Percentiles rank a stretch among this genome's conserved stretches.
phyloP scores from a whole-genome alignment of 2,329 filamentous ascomycete genomes.

The Penicillium sp. region DNA sequence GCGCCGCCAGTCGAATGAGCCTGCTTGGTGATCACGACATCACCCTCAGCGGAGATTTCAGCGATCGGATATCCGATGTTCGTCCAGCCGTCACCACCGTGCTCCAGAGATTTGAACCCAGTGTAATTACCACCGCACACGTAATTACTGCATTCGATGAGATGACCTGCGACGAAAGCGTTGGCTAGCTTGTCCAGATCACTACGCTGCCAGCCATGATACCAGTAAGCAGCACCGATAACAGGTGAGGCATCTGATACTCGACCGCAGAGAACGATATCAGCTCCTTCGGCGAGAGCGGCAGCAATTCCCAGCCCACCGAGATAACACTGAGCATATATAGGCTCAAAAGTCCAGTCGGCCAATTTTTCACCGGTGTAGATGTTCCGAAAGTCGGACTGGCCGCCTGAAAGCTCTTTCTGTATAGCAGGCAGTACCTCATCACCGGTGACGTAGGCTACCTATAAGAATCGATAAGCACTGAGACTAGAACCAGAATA shows the following conservation, averaged over 20 bases:
- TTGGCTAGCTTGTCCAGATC: constrained; percentile 42
- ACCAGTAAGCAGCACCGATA: constrained; percentile 47
- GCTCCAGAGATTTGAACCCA: constrained; percentile 41
- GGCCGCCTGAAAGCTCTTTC: constrained; percentile 29
- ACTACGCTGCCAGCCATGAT: constrained; percentile 43
- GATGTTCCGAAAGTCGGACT: constrained; percentile 40
- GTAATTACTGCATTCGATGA: constrained; percentile 45
- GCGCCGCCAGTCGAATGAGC: constrained; percentile 38
- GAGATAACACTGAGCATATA: constrained; percentile 36
- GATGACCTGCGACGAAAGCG: constrained; percentile 41
- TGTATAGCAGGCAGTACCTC: constrained; percentile 41
- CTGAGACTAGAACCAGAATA: not conserved
- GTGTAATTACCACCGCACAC: constrained; percentile 48
- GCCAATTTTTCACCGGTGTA: constrained; percentile 36
- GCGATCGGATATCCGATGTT: constrained; percentile 51
- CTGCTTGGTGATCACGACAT: constrained; percentile 48
- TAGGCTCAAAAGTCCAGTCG: constrained; percentile 39
- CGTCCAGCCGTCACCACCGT: constrained; percentile 38
- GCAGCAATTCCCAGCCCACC: constrained; percentile 43
- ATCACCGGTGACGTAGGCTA: constrained; percentile 53
- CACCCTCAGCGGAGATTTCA: constrained; percentile 44
- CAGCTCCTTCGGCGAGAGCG: constrained; percentile 42
- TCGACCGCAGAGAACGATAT: constrained; percentile 48
- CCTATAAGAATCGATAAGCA: constrained; percentile 11
- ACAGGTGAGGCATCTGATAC: constrained; percentile 48